Evolutionary conservation across 805 yeast genomes (phyloP).

Genomic region (Kluyveromyces starmeri): DNA sequence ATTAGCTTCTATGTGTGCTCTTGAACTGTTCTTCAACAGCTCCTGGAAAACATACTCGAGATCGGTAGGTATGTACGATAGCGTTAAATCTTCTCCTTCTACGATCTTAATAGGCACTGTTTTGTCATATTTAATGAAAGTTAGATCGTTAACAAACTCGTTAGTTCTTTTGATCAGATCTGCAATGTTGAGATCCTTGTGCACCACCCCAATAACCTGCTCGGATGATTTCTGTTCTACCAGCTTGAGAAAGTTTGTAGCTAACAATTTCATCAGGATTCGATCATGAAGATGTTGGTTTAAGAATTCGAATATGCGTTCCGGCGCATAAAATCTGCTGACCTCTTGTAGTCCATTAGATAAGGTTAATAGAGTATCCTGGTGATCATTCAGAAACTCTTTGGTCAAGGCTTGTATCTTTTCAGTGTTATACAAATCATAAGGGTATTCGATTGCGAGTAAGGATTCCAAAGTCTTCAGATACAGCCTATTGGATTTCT

Average conservation of each 20-base stretch:
- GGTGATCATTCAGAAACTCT: constrained; percentile 62
- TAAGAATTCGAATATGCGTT: constrained; percentile 51
- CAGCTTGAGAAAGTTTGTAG: constrained; percentile 73
- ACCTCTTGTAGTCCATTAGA: constrained; percentile 79
- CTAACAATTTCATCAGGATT: constrained; percentile 76
- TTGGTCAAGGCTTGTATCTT: constrained; percentile 44
- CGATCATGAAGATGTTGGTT: constrained; percentile 75
- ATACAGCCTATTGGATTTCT: constrained; percentile 66
- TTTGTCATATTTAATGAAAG: constrained; percentile 75
- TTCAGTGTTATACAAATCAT: constrained; percentile 44
- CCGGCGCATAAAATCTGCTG: constrained; percentile 35
- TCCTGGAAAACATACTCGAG: constrained; percentile 84
- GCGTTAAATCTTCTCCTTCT: constrained; percentile 43
- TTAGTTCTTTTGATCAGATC: constrained; percentile 56
- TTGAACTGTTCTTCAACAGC: constrained; percentile 72
- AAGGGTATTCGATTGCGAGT: constrained; percentile 34
- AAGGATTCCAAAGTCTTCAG: constrained; percentile 55
- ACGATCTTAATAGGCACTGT: constrained; percentile 53
- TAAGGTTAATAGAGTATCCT: constrained; percentile 73
- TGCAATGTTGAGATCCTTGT: constrained; percentile 55
- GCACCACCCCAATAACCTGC: constrained; percentile 55
- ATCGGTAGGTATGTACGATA: constrained; percentile 83
- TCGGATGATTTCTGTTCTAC: constrained; percentile 29
- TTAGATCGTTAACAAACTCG: constrained; percentile 73
- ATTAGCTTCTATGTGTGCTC: constrained; percentile 76